A percentile compares a stretch with the other conserved stretches of the same genome.
Evolutionary conservation across 805 yeast species (phyloP).

Genomic region (Candida schatavii): DNA sequence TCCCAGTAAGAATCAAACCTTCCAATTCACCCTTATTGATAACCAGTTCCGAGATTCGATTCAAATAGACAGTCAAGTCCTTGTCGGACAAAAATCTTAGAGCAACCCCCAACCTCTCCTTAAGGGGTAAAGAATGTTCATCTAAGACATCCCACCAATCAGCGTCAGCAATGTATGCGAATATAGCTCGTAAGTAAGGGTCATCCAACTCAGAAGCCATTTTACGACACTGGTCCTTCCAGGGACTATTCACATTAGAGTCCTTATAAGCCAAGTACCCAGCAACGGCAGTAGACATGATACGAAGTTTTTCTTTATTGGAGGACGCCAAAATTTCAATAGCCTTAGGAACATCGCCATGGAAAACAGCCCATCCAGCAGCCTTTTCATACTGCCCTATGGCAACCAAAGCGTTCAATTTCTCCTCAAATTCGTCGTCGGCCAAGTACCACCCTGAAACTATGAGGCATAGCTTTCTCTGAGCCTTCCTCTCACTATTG

Average conservation of each 20-base stretch:
- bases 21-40: slow-evolving; percentile 81
- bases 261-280: slow-evolving; percentile 74
- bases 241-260: slow-evolving; percentile 61
- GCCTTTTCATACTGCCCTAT: slow-evolving; percentile 77
- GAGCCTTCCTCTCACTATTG: slow-evolving; percentile 52
- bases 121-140: slow-evolving; percentile 80
- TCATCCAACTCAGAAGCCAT: slow-evolving; percentile 86
- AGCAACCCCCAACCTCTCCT: slow-evolving; percentile 90
- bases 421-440: slow-evolving; percentile 68
- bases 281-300: slow-evolving; percentile 92
- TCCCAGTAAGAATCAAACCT: slow-evolving; percentile 88
- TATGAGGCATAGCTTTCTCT: slow-evolving; percentile 73
- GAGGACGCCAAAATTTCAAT: slow-evolving; percentile 76
- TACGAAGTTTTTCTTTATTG: slow-evolving; percentile 61
- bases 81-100: slow-evolving; percentile 77
- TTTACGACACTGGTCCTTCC: slow-evolving; percentile 91
- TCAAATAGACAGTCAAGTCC: slow-evolving; percentile 70
- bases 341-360: slow-evolving; percentile 81
- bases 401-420: slow-evolving; percentile 53
- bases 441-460: slow-evolving; percentile 92
- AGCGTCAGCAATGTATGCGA: slow-evolving; percentile 89
- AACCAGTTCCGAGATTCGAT: slow-evolving; percentile 66
- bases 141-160: slow-evolving; percentile 97
- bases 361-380: slow-evolving; percentile 97
- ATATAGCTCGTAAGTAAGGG: slow-evolving; percentile 87